Evolutionary conservation across 257 asterid genomes (phyloP).

Genomic region (Salvia miltiorrhiza): DNA sequence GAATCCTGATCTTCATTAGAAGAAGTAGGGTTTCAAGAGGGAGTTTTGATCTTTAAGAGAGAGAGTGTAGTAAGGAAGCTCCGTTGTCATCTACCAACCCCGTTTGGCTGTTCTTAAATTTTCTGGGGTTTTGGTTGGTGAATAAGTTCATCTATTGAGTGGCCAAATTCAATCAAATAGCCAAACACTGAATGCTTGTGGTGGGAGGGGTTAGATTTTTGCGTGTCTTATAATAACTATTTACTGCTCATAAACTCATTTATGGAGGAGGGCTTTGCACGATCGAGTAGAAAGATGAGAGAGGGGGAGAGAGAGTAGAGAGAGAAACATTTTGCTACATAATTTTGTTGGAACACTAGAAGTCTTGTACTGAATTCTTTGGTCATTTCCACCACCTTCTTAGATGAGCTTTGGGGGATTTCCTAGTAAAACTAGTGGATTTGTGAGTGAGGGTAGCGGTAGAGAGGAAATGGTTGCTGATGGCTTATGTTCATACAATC

Average conservation of each 20-base stretch:
- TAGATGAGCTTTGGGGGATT: slow-evolving; percentile 63
- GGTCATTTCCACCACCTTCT: not conserved
- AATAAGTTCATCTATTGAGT: slow-evolving; percentile 23
- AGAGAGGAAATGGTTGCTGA: slow-evolving; percentile 47
- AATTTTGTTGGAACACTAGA: not conserved
- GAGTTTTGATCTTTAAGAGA: not conserved
- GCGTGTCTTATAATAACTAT: slow-evolving; percentile 34
- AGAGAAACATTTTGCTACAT: slow-evolving; percentile 19
- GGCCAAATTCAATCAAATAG: slow-evolving; percentile 24
- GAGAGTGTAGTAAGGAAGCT: slow-evolving; percentile 45
- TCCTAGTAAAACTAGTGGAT: slow-evolving; percentile 23
- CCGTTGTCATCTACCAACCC: slow-evolving; percentile 72
- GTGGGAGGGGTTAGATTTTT: slow-evolving; percentile 32
- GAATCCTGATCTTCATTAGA: slow-evolving; percentile 28
- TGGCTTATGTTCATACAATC: slow-evolving; percentile 34
- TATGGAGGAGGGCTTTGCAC: not conserved
- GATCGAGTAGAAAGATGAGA: slow-evolving; percentile 24
- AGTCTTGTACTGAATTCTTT: not conserved
- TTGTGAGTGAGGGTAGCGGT: slow-evolving; percentile 29
- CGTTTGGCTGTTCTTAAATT: slow-evolving; percentile 50
- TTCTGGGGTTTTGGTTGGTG: slow-evolving; percentile 63
- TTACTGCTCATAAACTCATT: slow-evolving; percentile 25
- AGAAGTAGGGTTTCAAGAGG: slow-evolving; percentile 39
- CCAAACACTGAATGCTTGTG: slow-evolving; percentile 33
- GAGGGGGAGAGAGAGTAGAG: slow-evolving; percentile 1